A percentile compares a stretch with the other conserved stretches of the same genome.
Evolutionary conservation across 2,329 filamentous ascomycete species (phyloP).

Genomic region (Trichoderma lentiforme): DNA sequence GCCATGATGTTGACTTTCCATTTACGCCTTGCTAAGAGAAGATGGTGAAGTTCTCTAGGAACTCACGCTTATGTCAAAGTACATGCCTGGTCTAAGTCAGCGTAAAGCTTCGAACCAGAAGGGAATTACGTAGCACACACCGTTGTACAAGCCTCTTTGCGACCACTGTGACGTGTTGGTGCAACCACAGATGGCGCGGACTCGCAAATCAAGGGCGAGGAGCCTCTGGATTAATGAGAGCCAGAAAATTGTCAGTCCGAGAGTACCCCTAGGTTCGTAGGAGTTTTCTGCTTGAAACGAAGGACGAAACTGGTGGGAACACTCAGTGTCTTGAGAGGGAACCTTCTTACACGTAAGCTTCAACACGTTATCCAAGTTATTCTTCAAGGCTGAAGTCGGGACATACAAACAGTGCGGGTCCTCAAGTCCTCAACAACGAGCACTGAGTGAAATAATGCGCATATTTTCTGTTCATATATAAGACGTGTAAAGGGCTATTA

Average conservation of each 20-base stretch:
- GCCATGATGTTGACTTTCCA: slow-evolving; percentile 29
- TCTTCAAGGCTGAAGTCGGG: neutral
- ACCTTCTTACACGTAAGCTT: neutral
- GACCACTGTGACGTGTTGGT: slow-evolving; percentile 46
- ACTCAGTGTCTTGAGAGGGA: no score
- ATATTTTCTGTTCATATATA: no score
- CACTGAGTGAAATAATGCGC: no score
- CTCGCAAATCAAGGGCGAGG: slow-evolving; percentile 47
- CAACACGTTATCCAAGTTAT: no score
- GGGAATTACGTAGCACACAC: slow-evolving; percentile 40
- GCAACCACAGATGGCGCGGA: slow-evolving; percentile 52
- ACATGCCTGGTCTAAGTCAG: slow-evolving; percentile 33
- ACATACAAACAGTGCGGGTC: neutral
- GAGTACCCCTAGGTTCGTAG: no score
- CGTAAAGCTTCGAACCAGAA: neutral
- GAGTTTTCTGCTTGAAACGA: no score
- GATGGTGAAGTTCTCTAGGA: slow-evolving; percentile 59
- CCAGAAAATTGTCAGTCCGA: no score
- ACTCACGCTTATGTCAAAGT: slow-evolving; percentile 53
- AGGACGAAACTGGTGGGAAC: no score
- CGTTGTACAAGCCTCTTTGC: slow-evolving; percentile 44
- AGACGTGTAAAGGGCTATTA: no score
- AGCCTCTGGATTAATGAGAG: no score
- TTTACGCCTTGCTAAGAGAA: slow-evolving; percentile 51
- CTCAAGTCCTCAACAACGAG: neutral